Evolutionary conservation across 2,329 filamentous ascomycete species (phyloP), one percentile per base, ranked within the genome.

Genomic region (Plenodomus tracheiphilus): DNA sequence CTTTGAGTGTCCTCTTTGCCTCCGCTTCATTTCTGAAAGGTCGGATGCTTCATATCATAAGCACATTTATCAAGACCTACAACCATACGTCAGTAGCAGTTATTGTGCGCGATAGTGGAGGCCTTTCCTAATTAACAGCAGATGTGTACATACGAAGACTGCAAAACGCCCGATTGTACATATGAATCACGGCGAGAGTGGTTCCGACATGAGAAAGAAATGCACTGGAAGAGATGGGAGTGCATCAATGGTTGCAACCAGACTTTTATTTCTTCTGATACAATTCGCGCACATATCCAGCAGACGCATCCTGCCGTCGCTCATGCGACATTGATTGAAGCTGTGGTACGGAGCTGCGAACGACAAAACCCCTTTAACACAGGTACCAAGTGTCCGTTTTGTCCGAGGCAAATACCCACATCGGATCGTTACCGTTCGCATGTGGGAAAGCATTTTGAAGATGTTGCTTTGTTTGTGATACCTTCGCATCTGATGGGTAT

Each of bases 1-100:
- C 4, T 71, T 70, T 40, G 59, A 66, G 50, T 71, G 66, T 48
- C 61, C 64, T 9, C 53, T 66, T 25, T 70, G 66, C 48, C 65
- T 53, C 41, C 51, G 49, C 6, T 49, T 70, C 21, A 55, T 49
- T 19, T 49, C 51, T 20, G 46, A 58, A 7, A 28, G 25, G 16
- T 50, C 44, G 22, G 20, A 34, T 28, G 22, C 36, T 15, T 51
- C 52, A 4, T 65, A 61, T 61, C 45, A 61, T 38, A 59, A 61
- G 25, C 58, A 60, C 38, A 49, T 61, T 2, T 60, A 61, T 41
- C n/a, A 46, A 39, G 60, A 63, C 32, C 47, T 63, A n/a, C 60
- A 60, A 16, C 54, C 58, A 11, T 63, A 60, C 38, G 52, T 44
- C 30, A 43, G 46, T 36, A 19, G 10, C 5, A 10, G 6, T 22